Evolutionary conservation across 352 stramenopile species (phyloP), one percentile per base, ranked within the genome.

Genomic region (Phytophthora tubulina): DNA sequence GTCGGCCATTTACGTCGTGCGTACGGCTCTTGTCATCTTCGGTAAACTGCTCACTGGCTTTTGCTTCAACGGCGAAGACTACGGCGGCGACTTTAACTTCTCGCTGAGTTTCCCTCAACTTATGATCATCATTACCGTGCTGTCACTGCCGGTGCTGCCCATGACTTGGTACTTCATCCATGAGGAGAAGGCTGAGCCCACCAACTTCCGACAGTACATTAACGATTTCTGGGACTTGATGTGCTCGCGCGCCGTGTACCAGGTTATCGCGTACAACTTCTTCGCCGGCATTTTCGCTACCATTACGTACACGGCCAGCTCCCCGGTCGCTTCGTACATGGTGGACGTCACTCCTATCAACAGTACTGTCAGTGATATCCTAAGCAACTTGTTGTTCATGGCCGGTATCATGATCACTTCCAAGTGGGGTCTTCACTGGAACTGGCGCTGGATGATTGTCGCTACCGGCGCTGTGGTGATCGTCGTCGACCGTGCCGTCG

Each of bases 41-140:
- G 73, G 70, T 11, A 49, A 82, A n/a, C 27, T 85, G 13, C 35
- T 87, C 4, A 60, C 72, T 1, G 81, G 71, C 7, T 86, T 89
- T 55, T 63, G 35, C 38, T 81, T 92, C 62, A 93, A 91, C 71
- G 79, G 79, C 6, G 54, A 66, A 33, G 63, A 84, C 11, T 93
- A 93, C 59, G 81, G 81, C 38, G 85, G 85, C 8, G 63, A 70
- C 36, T 93, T 86, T 56, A 60, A 79, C 65, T 85, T 82, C 57
- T 77, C 75, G 38, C 42, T 93, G 8, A 80, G 63, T 56, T 89
- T 91, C 67, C 81, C 79, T 11, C 53, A 76, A n/a, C 15, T 88
- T 3, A 87, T 87, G 77, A 72, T 83, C 62, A 76, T 85, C 52
- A 38, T 85, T 6, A 65, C 70, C 4, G 48, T 79, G 10, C 56